Base-by-base conservation (phyloP, 805 yeast genomes). In the Nakazawaea sp. region DNA sequence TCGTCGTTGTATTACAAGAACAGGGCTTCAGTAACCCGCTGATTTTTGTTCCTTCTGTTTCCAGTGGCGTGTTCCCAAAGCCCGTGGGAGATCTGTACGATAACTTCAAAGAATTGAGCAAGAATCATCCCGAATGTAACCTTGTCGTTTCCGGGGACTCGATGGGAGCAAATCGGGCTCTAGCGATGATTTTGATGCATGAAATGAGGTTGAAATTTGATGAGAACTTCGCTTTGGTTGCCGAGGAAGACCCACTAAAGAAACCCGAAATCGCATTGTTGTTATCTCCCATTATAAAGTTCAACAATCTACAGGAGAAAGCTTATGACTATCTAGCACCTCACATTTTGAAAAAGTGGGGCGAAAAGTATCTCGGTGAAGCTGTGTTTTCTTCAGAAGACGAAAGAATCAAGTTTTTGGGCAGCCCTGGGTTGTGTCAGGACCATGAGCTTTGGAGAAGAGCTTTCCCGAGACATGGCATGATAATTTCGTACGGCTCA, bases 1-100 rank as follows among this genome's bases (percentile, higher is more conserved):
- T 70, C 31, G 57, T 65, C 18, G 59, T 64, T 2, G 51, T 66
- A 15, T 53, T 74, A 24, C 56, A 64, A 19, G 53, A 64, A 35
- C 73, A 69, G 44, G 79, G 79, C 1, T 72, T 73, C 44, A 41
- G 49, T 18, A 69, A 65, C 43, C 79, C 80, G 1, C 64, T 60
- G 4, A 53, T 67, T 3, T 65, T 65, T 28, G 55, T 69, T 6
- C 51, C 64, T 4, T 18, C 29, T n/a, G 36, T 35, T 16, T 33
- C 30, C 33, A 42, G 17, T 30, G 48, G 37, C 2, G 30, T 25
- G 9, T 55, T 53, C 36, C 47, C 55, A 1, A 44, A 49, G 3
- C 68, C 59, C 18, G 38, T 64, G 26, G 27, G 34, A 5, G 41
- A 48, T 10, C 50, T 58, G 1, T 32, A 53, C 3, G 41, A 38